Conservation (phyloP, 1,139 yeast species). For the Petasospora fabianii region DNA sequence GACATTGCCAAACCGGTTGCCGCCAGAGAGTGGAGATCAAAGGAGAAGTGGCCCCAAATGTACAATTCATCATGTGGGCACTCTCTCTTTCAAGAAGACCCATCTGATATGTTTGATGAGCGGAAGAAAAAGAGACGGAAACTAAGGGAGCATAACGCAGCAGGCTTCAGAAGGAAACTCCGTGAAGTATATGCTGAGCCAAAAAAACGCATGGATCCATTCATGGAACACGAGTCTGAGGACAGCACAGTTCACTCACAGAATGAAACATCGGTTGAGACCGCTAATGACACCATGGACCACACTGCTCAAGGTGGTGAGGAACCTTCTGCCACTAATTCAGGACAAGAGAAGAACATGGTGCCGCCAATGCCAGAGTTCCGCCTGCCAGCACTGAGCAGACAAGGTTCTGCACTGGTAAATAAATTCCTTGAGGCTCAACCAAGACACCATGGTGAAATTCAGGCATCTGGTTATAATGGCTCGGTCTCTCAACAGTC, state of each 20-base stretch:
- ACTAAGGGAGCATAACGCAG: slow-evolving; percentile 31
- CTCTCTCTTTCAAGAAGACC: slow-evolving; percentile 33
- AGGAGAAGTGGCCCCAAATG: slow-evolving; percentile 35
- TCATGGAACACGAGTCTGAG: slow-evolving; percentile 2
- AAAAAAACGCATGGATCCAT: no score
- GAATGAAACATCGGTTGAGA: no score
- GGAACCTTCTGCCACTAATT: not conserved
- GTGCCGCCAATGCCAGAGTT: slow-evolving; percentile 20
- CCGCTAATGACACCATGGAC: not conserved
- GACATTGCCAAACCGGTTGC: slow-evolving; percentile 82
- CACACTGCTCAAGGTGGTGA: not conserved
- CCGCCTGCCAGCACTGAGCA: slow-evolving; percentile 21
- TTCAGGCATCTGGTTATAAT: slow-evolving; percentile 77
- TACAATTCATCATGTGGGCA: slow-evolving; percentile 38
- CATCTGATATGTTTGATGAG: slow-evolving; percentile 27
- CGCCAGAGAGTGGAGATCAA: slow-evolving; percentile 68
- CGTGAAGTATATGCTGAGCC: slow-evolving; percentile 18
- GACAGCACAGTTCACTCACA: slow-evolving; percentile 6
- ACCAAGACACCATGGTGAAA: slow-evolving; percentile 51
- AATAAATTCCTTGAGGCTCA: slow-evolving; percentile 25
- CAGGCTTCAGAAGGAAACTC: slow-evolving; percentile 32
- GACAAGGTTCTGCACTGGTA: slow-evolving; percentile 30
- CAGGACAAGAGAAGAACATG: slow-evolving; percentile 10
- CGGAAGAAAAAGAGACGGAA: slow-evolving; percentile 33
- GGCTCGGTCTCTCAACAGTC: slow-evolving; percentile 46